Conservation (phyloP, 441 rosid species). For the Pelargonium cotyledonis region DNA sequence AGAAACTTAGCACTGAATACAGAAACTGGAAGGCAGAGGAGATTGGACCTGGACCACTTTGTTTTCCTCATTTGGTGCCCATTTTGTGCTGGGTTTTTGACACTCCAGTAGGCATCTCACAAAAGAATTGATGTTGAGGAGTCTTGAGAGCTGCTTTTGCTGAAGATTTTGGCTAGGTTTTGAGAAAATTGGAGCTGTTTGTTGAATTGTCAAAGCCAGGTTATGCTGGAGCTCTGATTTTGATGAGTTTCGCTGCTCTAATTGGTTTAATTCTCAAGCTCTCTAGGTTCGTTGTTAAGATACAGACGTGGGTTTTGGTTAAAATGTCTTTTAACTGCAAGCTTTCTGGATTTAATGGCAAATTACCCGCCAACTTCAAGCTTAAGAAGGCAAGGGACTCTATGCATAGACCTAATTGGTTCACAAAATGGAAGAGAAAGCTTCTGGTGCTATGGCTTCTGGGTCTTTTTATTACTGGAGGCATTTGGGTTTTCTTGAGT, state of each 20-base stretch:
- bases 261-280: conserved; percentile 37
- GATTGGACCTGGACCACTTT: conserved; percentile 28
- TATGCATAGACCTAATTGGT: conserved; percentile 30
- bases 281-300: conserved; percentile 29
- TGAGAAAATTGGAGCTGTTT: conserved; percentile 12
- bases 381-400: conserved; percentile 45
- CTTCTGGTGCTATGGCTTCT: conserved; percentile 39
- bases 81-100: conserved; percentile 23
- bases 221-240: conserved; percentile 20
- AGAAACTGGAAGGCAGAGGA: conserved; percentile 24
- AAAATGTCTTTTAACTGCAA: conserved; percentile 55
- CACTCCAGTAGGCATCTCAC: conserved; percentile 10
- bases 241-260: conserved; percentile 44
- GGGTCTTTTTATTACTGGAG: conserved; percentile 28
- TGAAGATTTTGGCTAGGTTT: conserved; percentile 17
- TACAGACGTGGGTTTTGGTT: conserved; percentile 33
- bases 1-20: conserved; percentile 26
- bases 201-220: conserved; percentile 26
- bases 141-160: conserved; percentile 19
- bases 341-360: conserved; percentile 43
- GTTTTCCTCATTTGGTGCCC: conserved; percentile 25
- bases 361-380: conserved; percentile 35
- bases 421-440: conserved; percentile 42
- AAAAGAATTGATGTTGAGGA: conserved; percentile 23
- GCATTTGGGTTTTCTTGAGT: conserved; percentile 36